Evolutionary conservation across 768 basidiomycete genomes (phyloP).

Genomic region (Lentinus tigrinus): DNA sequence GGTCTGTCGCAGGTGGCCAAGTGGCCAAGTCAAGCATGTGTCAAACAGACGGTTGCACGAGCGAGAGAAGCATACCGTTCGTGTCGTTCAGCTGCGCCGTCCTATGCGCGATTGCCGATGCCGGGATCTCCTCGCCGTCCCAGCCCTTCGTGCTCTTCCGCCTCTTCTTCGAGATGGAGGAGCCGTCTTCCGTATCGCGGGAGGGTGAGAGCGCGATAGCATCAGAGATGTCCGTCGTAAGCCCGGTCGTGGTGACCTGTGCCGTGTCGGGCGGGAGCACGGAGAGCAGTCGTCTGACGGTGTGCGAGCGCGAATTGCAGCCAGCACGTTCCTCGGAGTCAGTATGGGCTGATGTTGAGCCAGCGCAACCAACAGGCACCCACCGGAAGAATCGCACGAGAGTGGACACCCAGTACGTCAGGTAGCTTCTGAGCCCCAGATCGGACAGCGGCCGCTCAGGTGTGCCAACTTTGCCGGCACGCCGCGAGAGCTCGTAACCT

Average conservation of each 20-base stretch:
- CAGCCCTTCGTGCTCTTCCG: slow-evolving; percentile 65
- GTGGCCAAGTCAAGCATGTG: not conserved
- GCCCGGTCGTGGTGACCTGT: slow-evolving; percentile 44
- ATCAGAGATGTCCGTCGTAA: slow-evolving; percentile 27
- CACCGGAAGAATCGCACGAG: slow-evolving; percentile 84
- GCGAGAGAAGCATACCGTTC: slow-evolving; percentile 11
- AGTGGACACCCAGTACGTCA: slow-evolving; percentile 83
- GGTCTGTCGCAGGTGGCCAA: slow-evolving; percentile 41
- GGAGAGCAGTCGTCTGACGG: slow-evolving; percentile 52
- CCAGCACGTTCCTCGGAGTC: not conserved
- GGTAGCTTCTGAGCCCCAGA: slow-evolving; percentile 87
- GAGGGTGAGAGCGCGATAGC: slow-evolving; percentile 22
- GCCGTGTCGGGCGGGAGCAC: slow-evolving; percentile 55
- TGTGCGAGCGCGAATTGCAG: not conserved
- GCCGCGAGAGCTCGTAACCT: slow-evolving; percentile 93
- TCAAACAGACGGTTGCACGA: not conserved
- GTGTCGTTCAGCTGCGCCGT: slow-evolving; percentile 18
- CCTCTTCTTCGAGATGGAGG: slow-evolving; percentile 29
- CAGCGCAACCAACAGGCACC: not conserved
- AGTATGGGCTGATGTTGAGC: not conserved
- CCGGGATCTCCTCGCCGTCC: slow-evolving; percentile 59
- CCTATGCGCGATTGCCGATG: slow-evolving; percentile 13
- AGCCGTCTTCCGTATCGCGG: slow-evolving; percentile 19
- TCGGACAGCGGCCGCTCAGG: slow-evolving; percentile 96
- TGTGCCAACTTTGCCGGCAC: slow-evolving; percentile 77